phyloP scores from a whole-genome alignment of 2,329 filamentous ascomycete genomes.

The Botrytis squamosa region DNA sequence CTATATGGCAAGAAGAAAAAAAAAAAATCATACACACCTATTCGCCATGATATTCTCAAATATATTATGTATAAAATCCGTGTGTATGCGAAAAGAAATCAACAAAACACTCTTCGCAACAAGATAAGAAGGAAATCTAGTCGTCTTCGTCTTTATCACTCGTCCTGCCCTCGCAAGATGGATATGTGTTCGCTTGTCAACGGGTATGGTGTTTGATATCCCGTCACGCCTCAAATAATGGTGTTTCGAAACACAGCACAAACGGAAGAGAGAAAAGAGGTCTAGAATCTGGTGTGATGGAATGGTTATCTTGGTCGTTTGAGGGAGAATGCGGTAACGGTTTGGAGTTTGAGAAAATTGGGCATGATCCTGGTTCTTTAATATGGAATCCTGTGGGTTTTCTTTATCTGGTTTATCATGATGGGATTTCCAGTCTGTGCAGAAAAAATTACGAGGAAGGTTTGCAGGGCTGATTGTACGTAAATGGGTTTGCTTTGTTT shows the following conservation, averaged over 20 bases:
- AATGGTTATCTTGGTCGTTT: background rate
- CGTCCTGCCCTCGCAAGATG: background rate
- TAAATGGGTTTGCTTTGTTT: background rate
- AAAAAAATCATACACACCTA: background rate
- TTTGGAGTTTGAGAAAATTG: constrained; percentile 4
- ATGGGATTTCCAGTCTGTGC: constrained; percentile 15
- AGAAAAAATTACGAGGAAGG: constrained; percentile 5
- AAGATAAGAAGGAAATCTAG: background rate
- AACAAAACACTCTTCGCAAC: background rate
- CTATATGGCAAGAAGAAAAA: background rate
- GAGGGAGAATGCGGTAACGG: constrained; percentile 1
- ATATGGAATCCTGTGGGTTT: constrained; percentile 3
- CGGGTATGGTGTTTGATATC: background rate
- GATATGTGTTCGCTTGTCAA: constrained; percentile 15
- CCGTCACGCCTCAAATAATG: background rate
- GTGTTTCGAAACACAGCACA: background rate
- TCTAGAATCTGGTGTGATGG: background rate
- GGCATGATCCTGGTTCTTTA: constrained; percentile 7
- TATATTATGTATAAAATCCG: background rate
- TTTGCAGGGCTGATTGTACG: background rate
- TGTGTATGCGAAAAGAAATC: background rate
- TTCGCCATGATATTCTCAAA: background rate
- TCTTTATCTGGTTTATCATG: constrained; percentile 15
- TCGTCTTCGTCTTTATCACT: background rate
- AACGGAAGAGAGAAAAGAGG: background rate